Base-by-base conservation (phyloP, 2,329 filamentous ascomycete genomes). In the Aspergillus ruber region DNA sequence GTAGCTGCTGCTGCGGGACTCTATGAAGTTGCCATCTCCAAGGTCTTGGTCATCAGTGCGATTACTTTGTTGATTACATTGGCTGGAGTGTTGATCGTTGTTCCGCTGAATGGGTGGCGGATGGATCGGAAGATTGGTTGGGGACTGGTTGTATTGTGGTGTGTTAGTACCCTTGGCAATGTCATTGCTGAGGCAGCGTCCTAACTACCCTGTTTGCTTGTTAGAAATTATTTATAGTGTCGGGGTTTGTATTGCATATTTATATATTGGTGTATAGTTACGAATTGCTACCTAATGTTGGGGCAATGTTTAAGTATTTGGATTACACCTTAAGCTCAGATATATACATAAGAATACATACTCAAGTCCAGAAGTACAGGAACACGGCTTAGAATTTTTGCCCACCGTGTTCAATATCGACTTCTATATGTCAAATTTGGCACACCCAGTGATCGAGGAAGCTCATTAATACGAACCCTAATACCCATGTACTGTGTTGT, bases 91-190 rank as follows among this genome's bases (percentile, higher is more conserved):
- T 73, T 98, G 51, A 77, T 95, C 23, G 76, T 83, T 1, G 88
- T 98, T 45, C 93, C 93, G 4, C 63, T 85, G 72, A 95, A 93
- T 68, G 82, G 83, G 54, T 96, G 90, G 90, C 74, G 85, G 36
- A 84, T 96, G 80, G 90, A 83, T 63, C 79, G 84, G 45, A 84
- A 77, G 66, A 88, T 98, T 57, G 93, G 93, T 12, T 87, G 82
- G 77, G 81, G 81, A 0, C 66, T 97, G 58, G 86, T 98, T 58
- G 77, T 73, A 8, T 68, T 97, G 15, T 98, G 93, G 93, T 75
- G 72, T 10, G 67, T 89, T 21, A 90, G 87, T 62, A 97, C 91
- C 0, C 61, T 87, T 29, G 74, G 84, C 18, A 98, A 97, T 68
- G 79, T 98, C 2, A 74, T 85, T 39, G 79, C 94, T 13, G 93